phyloP scores from a whole-genome alignment of 2,329 filamentous ascomycete species.

The Sphaerulina vaccinii region DNA sequence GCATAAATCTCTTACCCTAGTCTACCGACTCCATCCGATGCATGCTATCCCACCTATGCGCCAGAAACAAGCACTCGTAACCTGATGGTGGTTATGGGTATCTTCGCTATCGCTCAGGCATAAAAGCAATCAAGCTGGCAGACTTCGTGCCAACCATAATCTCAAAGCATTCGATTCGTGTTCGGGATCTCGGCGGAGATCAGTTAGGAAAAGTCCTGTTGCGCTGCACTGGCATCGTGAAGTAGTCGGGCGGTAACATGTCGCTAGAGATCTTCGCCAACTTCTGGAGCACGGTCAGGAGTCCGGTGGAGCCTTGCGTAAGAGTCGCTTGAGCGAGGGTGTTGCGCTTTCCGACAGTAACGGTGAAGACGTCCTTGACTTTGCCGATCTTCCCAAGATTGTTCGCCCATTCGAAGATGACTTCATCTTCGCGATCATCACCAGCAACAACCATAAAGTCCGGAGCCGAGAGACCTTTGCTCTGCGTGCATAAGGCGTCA shows the following conservation, averaged over 20 bases:
- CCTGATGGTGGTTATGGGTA: background rate
- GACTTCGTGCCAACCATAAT: background rate
- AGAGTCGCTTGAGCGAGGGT: constrained; percentile 83
- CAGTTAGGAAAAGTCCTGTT: constrained; percentile 26
- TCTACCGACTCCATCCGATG: background rate
- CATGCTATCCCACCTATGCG: background rate
- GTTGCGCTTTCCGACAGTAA: constrained; percentile 81
- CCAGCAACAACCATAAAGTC: constrained; percentile 90
- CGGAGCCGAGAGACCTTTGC: constrained; percentile 43
- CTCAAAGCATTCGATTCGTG: background rate
- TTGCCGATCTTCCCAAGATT: constrained; percentile 58
- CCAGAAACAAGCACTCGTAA: background rate
- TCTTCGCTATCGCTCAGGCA: background rate
- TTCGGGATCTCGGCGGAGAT: background rate
- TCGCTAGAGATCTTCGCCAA: constrained; percentile 35
- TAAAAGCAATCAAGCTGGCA: background rate
- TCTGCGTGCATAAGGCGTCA: constrained; percentile 41
- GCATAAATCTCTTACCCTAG: background rate
- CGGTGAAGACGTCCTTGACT: constrained; percentile 68
- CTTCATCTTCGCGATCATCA: constrained; percentile 89
- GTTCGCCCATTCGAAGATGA: constrained; percentile 94
- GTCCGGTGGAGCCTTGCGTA: constrained; percentile 88
- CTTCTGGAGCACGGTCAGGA: constrained; percentile 34
- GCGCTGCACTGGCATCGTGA: constrained; percentile 29
- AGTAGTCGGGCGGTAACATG: constrained; percentile 29